Evolutionary conservation across 805 yeast species (phyloP).

Genomic region (Metschnikowia continentalis): DNA sequence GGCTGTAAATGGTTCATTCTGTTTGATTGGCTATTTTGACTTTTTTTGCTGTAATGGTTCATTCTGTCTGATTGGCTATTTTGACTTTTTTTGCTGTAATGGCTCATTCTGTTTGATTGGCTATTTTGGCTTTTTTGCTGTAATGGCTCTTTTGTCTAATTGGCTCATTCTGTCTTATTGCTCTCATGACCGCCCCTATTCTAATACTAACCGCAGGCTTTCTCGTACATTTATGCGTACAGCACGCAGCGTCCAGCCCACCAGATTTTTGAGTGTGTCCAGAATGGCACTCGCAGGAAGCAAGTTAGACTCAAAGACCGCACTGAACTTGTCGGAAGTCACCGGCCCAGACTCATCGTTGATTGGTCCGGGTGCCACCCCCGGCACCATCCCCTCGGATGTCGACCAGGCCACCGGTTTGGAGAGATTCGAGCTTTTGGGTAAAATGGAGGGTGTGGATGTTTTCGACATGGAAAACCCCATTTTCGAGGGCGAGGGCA

Average conservation of each 20-base stretch:
- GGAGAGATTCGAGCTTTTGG: slow-evolving; percentile 92
- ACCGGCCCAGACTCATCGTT: slow-evolving; percentile 66
- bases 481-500: slow-evolving; percentile 84
- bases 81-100: no score
- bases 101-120: no score
- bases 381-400: slow-evolving; percentile 87
- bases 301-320: slow-evolving; percentile 52
- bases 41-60: no score
- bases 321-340: slow-evolving; percentile 69
- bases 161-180: no score
- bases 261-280: slow-evolving; percentile 34
- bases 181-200: no score
- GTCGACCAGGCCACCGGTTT: slow-evolving; percentile 97
- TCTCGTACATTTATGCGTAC: slow-evolving; percentile 36
- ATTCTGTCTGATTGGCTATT: no score
- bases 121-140: no score
- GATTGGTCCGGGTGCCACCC: slow-evolving; percentile 86
- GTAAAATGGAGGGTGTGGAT: slow-evolving; percentile 93
- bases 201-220: slow-evolving; percentile 25
- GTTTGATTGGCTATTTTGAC: no score
- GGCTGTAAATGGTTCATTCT: no score
- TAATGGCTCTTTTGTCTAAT: no score
- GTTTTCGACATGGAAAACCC: slow-evolving; percentile 87
- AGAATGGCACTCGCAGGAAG: slow-evolving; percentile 23
- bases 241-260: slow-evolving; percentile 27